Base-by-base conservation (phyloP, 257 asterid species). In the Gardenia jasminoides region DNA sequence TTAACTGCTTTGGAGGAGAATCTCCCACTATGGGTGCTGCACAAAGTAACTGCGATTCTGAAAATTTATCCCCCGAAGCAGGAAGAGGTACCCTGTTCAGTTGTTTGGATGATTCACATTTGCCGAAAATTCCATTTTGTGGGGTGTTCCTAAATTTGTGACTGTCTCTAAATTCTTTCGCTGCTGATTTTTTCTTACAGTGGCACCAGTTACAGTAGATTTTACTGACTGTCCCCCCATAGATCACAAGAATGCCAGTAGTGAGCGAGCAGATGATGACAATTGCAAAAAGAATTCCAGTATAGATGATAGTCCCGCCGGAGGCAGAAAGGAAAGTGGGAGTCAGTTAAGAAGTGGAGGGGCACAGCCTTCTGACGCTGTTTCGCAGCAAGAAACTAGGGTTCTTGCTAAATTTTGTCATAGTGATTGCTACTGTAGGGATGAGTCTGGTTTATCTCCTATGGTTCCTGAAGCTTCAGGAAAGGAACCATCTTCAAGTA, bases 1-100 rank as follows among this genome's bases (percentile, higher is more conserved):
- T 83, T 65, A 84, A 82, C 50, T 82, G 75, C 83, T 65, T 79
- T 67, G 84, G 66, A 73, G 81, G 80, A 83, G 86, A 80, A 72
- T 77, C 85, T 82, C 68, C 83, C 64, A 66, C 85, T 43, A 73
- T 46, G 76, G 77, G 66, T 43, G 70, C 70, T 68, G 75, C 82
- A 73, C 72, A 61, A 24, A 73, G 70, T 78, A 77, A 58, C 74
- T 44, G 22, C 44, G 82, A 56, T 74, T 71, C 41, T 24, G 81
- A 62, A 52, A 73, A 58, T 31, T 79, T 47, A 65, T 79, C 74
- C 8, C 74, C 62, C 20, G 73, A 6, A 26, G 69, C 76, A 80
- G 82, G 70, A 82, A 77, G 85, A 81, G 44, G 88, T 82, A 52
- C 47, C 75, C 39, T 26, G 11, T 59, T 58, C n/a, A 12, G 65